Evolutionary conservation across 106 monocot genomes (phyloP).

Genomic region (Platanthera guangdongensis): DNA sequence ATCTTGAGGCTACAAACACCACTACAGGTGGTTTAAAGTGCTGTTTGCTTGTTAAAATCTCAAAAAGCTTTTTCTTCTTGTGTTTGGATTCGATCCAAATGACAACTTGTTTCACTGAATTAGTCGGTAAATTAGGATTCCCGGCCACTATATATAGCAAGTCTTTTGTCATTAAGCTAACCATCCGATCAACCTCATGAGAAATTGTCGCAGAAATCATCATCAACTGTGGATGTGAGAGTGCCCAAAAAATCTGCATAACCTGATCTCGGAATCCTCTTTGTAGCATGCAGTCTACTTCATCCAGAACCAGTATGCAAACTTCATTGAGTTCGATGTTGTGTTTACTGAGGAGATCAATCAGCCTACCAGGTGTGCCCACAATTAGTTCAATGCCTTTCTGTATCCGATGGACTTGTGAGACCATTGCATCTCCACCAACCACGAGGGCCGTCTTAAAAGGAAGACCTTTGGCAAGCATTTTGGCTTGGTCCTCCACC

Average conservation of each 20-base stretch:
- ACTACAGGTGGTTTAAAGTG: constrained; percentile 72
- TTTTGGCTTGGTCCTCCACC: constrained; percentile 76
- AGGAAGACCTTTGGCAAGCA: constrained; percentile 64
- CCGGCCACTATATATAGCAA: constrained; percentile 41
- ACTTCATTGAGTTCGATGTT: constrained; percentile 52
- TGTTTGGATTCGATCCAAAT: constrained; percentile 86
- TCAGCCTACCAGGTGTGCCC: constrained; percentile 74
- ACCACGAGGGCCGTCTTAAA: constrained; percentile 90
- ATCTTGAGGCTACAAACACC: constrained; percentile 75
- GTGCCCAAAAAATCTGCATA: constrained; percentile 72
- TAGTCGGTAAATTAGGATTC: constrained; percentile 32
- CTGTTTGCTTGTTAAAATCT: constrained; percentile 63
- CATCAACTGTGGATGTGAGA: constrained; percentile 60
- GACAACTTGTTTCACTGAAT: constrained; percentile 58
- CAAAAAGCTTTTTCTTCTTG: constrained; percentile 83
- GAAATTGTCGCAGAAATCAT: constrained; percentile 87
- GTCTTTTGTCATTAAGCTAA: constrained; percentile 38
- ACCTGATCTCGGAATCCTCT: constrained; percentile 73
- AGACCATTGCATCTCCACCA: constrained; percentile 62
- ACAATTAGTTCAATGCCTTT: constrained; percentile 70
- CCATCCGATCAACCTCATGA: constrained; percentile 54
- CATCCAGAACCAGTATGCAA: constrained; percentile 63
- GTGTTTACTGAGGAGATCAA: constrained; percentile 68
- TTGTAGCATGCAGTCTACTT: constrained; percentile 84
- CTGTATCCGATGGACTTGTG: constrained; percentile 56